Base-by-base conservation (phyloP, 768 basidiomycete species). In the Naganishia vishniacii region DNA sequence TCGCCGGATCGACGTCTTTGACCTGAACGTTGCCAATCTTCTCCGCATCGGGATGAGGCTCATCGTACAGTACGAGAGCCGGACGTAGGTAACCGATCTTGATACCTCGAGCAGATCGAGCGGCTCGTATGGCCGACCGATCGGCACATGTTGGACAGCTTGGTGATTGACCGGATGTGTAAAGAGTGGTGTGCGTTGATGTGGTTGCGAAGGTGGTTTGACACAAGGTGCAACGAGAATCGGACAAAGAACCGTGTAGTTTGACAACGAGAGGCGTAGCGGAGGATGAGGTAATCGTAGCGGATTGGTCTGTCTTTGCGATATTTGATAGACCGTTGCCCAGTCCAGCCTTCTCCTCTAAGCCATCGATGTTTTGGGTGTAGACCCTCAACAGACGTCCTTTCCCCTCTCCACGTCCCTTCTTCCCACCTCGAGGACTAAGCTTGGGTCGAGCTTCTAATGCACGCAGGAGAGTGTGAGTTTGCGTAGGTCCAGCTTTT, bases 321-420 rank as follows among this genome's bases (percentile, higher is more conserved):
- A n/a, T 34, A 56, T 41, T 1, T 2, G 37, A 5, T 37, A 42
- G 40, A 26, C 41, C 49, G 12, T 13, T 51, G 3, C 48, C 51
- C 26, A 99, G 81, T 0, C 93, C 93, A 0, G 84, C 84, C 60
- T 82, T 81, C 70, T 85, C 87, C 73, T 99, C 95, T 13, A 99
- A 79, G 12, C 91, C 94, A 77, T 99, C 95, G 47, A 99, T 93
- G 75, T 99, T 99, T 78, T 99, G 95, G 0, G 95, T 97, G 76
- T 97, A 99, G 13, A 87, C 88, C 64, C 95, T 84, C 26, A 94
- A 74, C 11, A 99, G 79, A 77, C 88, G 92, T 53, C 86, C 86
- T 77, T 89, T 91, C 16, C 82, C 76, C 68, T 60, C 59, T 3
- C 53, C 53, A 13, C 53, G 4, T 15, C 53, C 34, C 37, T 56